Conservation (phyloP, 2,329 filamentous ascomycete genomes). For the Alternaria metachromatica region DNA sequence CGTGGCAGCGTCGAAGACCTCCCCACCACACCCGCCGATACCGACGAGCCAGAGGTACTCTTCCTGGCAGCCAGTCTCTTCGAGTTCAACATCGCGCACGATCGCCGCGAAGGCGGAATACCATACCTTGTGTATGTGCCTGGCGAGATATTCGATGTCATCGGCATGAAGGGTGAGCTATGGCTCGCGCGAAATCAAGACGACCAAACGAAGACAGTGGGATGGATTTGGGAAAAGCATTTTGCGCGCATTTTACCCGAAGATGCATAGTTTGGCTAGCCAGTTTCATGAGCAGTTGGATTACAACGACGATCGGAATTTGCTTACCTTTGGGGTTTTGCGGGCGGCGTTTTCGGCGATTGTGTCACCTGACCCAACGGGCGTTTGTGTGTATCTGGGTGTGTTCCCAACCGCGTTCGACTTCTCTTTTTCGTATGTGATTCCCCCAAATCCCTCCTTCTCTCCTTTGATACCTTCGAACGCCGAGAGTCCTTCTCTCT, state of each 20-base stretch:
- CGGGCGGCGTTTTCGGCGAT: constrained; percentile 2
- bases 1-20: constrained; percentile 31
- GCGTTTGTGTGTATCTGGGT: not conserved
- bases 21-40: constrained; percentile 49
- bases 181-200: constrained; percentile 99
- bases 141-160: constrained; percentile 76
- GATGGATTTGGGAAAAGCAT: constrained; percentile 99
- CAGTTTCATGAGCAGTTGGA: not conserved
- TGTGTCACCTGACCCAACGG: not conserved
- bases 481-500: not conserved
- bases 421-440: constrained; percentile 17
- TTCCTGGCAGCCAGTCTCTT: constrained; percentile 94
- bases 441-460: constrained; percentile 17
- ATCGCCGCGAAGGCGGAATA: constrained; percentile 91
- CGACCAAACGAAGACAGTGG: constrained; percentile 77
- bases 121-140: constrained; percentile 95
- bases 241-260: constrained; percentile 63
- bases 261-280: constrained; percentile 27
- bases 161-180: constrained; percentile 94
- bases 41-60: constrained; percentile 72
- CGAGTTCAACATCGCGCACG: constrained; percentile 94
- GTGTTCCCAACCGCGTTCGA: not conserved
- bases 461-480: not conserved
- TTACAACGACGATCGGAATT: not conserved
- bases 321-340: not conserved